These are phyloP conservation scores for Allium cepa DNA, from an alignment of 106 monocot genomes.

Conservation along the genomic window DNA sequence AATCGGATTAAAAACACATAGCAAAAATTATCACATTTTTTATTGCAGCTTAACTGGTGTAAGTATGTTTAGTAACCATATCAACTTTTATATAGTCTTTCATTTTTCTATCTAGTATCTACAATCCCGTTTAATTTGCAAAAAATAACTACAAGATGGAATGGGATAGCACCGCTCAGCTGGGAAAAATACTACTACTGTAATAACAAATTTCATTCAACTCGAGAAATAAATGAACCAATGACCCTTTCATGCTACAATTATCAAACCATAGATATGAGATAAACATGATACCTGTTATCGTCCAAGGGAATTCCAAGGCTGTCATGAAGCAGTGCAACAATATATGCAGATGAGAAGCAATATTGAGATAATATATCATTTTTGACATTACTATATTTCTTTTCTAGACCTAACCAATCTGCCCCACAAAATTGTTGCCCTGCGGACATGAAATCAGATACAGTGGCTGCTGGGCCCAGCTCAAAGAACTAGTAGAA, in stretches of 20 bases:
- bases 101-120: too few species aligned
- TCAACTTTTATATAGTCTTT: too few species aligned
- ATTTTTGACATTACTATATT: slow-evolving; percentile 28
- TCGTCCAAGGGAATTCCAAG: slow-evolving; percentile 70
- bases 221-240: too few species aligned
- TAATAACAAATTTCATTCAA: too few species aligned
- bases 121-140: too few species aligned
- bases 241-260: not conserved
- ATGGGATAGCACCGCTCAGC: too few species aligned
- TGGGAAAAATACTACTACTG: too few species aligned
- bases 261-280: not conserved
- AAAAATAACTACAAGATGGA: too few species aligned
- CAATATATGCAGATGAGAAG: slow-evolving; percentile 94
- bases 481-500: slow-evolving; percentile 63
- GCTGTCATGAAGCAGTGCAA: slow-evolving; percentile 78
- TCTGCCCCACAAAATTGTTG: slow-evolving; percentile 62
- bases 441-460: slow-evolving; percentile 60
- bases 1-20: too few species aligned
- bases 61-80: too few species aligned
- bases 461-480: slow-evolving; percentile 35
- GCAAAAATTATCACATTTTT: too few species aligned
- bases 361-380: slow-evolving; percentile 68
- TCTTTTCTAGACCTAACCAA: slow-evolving; percentile 38
- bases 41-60: too few species aligned
- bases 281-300: slow-evolving; percentile 33